Percentiles rank a stretch among this genome's conserved stretches.
Evolutionary conservation across 805 yeast species (phyloP).

Genomic region (Komagataella populi): DNA sequence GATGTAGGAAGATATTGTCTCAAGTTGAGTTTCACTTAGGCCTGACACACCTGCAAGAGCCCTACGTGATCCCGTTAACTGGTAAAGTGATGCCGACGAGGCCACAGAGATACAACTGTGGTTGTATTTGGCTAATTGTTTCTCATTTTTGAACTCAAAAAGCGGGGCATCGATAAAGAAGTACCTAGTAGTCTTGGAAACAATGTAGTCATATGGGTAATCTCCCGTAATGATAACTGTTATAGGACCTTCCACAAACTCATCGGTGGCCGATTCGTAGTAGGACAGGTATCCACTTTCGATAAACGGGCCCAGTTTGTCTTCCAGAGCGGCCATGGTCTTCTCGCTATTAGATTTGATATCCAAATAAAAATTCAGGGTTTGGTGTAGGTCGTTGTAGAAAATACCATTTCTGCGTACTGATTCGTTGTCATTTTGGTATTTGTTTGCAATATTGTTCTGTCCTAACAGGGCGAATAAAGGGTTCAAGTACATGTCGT

Average conservation of each 20-base stretch:
- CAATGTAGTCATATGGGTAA: slow-evolving; percentile 30
- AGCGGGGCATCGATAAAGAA: slow-evolving; percentile 44
- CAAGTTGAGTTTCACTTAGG: slow-evolving; percentile 19
- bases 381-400: slow-evolving; percentile 26
- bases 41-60: slow-evolving; percentile 11
- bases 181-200: slow-evolving; percentile 14
- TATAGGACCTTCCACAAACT: slow-evolving; percentile 36
- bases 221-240: slow-evolving; percentile 55
- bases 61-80: slow-evolving; percentile 8
- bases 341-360: slow-evolving; percentile 28
- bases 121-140: slow-evolving; percentile 6
- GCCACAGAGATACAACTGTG: slow-evolving; percentile 10
- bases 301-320: slow-evolving; percentile 29
- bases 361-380: slow-evolving; percentile 51
- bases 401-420: slow-evolving; percentile 21
- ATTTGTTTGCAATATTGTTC: slow-evolving; percentile 20
- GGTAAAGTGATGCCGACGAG: slow-evolving; percentile 11
- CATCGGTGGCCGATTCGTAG: slow-evolving; percentile 21
- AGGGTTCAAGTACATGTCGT: slow-evolving; percentile 37
- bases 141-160: slow-evolving; percentile 6
- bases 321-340: slow-evolving; percentile 30
- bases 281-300: slow-evolving; percentile 35
- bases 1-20: slow-evolving; percentile 11
- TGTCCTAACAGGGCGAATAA: slow-evolving; percentile 31
- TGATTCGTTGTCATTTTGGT: background rate